A percentile compares a stretch with the other conserved stretches of the same genome.
These are phyloP conservation scores for Paraphaeosphaeria sporulosa DNA, from an alignment of 2,329 filamentous ascomycete species.

Conservation along the genomic window DNA sequence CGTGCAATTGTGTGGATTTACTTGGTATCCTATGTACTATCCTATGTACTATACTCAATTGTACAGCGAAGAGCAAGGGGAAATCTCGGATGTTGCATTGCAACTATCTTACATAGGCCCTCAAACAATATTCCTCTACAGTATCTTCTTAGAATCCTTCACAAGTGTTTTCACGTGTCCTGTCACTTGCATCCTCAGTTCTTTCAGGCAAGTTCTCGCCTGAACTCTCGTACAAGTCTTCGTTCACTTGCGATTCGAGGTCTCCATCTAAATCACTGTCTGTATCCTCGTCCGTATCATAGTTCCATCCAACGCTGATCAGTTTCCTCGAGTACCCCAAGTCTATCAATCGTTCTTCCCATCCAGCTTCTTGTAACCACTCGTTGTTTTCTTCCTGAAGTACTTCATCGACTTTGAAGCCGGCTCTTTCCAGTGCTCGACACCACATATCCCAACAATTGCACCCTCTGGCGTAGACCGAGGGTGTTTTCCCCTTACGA, in stretches of 20 bases:
- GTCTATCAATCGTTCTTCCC: background rate
- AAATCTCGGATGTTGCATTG: too few relatives aligned
- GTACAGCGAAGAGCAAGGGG: too few relatives aligned
- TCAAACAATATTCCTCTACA: too few relatives aligned
- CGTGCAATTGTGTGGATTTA: too few relatives aligned
- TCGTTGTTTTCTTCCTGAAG: background rate
- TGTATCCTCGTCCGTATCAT: background rate
- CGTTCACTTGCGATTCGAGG: background rate
- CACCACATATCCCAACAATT: background rate
- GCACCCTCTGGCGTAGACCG: background rate
- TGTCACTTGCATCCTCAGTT: background rate
- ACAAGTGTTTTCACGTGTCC: background rate
- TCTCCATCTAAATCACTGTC: background rate
- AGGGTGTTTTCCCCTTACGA: background rate
- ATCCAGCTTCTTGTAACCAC: background rate
- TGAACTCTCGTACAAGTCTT: background rate
- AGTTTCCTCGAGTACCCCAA: background rate
- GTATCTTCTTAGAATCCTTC: background rate
- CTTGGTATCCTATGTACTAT: too few relatives aligned
- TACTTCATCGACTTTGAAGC: background rate
- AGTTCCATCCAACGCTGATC: background rate
- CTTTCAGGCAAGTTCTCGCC: background rate
- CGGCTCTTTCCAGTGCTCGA: background rate
- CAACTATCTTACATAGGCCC: too few relatives aligned
- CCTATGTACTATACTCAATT: too few relatives aligned